Percentiles rank a stretch among this genome's conserved stretches.
phyloP scores from a whole-genome alignment of 2,329 filamentous ascomycete species.

The Colletotrichum sidae region DNA sequence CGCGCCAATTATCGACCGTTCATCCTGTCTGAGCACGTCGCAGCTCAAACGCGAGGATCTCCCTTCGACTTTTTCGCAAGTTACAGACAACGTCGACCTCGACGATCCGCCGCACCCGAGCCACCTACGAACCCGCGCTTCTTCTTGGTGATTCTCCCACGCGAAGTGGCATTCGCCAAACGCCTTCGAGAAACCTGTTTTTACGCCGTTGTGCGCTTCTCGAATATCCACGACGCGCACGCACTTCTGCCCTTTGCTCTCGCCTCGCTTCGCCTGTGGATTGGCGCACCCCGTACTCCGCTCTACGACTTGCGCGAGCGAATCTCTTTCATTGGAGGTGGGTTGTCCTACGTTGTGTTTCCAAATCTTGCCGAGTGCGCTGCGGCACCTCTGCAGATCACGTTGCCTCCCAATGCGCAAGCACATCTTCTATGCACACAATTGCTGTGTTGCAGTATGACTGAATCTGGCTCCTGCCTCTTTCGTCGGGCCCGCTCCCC shows the following conservation, averaged over 20 bases:
- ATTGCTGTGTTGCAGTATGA: neutral
- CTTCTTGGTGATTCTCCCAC: conserved; percentile 7
- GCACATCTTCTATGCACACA: conserved; percentile 18
- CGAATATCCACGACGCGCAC: conserved; percentile 6
- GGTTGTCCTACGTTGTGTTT: conserved; percentile 29
- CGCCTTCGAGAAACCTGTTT: no score
- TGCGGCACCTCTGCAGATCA: conserved; percentile 30
- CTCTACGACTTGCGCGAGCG: conserved; percentile 13
- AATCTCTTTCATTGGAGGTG: conserved; percentile 29
- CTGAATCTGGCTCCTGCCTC: neutral
- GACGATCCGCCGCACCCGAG: conserved; percentile 16
- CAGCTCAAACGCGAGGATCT: conserved; percentile 16
- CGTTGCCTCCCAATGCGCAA: conserved; percentile 8
- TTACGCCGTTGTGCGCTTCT: neutral
- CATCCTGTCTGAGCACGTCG: conserved; percentile 26
- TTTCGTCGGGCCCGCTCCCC: neutral
- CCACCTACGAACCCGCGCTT: conserved; percentile 4
- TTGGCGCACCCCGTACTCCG: conserved; percentile 16
- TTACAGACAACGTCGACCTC: conserved; percentile 4
- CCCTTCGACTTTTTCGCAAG: conserved; percentile 4
- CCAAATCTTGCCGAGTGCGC: conserved; percentile 15
- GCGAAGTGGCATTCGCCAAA: conserved; percentile 2
- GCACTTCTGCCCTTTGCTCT: no score
- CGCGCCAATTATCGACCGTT: conserved; percentile 31
- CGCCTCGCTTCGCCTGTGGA: conserved; percentile 1